These are phyloP conservation scores for Pilobolus umbonatus DNA, from an alignment of 192 early-diverging fungal genomes.

Conservation along the genomic window DNA sequence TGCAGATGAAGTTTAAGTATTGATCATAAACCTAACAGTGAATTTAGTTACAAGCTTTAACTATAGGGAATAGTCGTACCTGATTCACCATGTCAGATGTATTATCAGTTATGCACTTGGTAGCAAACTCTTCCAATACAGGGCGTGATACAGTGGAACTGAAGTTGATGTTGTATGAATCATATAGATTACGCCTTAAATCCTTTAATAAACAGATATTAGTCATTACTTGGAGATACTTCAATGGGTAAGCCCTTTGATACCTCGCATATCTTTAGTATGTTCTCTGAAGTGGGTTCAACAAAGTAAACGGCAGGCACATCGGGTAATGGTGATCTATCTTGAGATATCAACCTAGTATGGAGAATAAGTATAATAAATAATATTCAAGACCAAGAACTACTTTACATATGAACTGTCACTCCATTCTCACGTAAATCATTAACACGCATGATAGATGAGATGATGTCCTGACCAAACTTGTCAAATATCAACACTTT, in stretches of 20 bases:
- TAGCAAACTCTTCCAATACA: conserved; percentile 90
- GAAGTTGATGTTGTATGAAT: conserved; percentile 96
- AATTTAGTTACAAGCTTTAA: conserved; percentile 55
- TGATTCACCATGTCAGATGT: conserved; percentile 81
- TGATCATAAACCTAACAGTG: conserved; percentile 98
- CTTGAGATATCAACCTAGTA: conserved; percentile 70
- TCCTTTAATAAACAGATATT: conserved; percentile 52
- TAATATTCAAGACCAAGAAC: too few species aligned
- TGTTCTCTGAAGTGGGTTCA: conserved; percentile 83
- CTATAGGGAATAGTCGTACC: conserved; percentile 44
- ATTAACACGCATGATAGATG: conserved; percentile 93
- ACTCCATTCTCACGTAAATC: conserved; percentile 94
- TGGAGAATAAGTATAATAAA: neutral
- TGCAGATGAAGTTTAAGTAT: conserved; percentile 91
- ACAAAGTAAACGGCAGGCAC: conserved; percentile 97
- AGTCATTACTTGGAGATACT: neutral
- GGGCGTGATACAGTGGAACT: conserved; percentile 78
- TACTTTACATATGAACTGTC: conserved; percentile 92
- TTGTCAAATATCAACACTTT: conserved; percentile 96
- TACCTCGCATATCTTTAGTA: conserved; percentile 77
- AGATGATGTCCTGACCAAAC: conserved; percentile 91
- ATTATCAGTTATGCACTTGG: conserved; percentile 68
- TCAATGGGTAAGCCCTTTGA: neutral
- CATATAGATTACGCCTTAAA: conserved; percentile 84
- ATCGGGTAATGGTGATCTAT: conserved; percentile 87